phyloP scores from a whole-genome alignment of 345 rosid genomes.

The Toxicodendron radicans region DNA sequence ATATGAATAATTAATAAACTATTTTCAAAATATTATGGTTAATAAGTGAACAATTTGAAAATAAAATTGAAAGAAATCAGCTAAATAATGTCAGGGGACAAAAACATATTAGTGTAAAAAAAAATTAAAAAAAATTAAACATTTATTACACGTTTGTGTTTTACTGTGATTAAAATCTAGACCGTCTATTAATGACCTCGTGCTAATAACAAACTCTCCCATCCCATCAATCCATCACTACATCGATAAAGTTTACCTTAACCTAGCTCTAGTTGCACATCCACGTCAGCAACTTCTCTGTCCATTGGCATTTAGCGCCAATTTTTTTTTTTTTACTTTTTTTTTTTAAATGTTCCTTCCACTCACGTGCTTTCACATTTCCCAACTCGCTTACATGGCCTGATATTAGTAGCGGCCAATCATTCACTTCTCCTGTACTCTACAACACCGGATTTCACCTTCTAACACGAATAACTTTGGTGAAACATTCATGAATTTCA shows the following conservation, averaged over 20 bases:
- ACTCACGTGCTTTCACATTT: slow-evolving; percentile 1
- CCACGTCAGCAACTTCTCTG: slow-evolving; percentile 22
- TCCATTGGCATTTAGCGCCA: slow-evolving; percentile 28
- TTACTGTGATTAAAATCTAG: background rate
- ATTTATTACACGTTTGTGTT: no score
- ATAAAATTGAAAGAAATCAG: no score
- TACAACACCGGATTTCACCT: background rate
- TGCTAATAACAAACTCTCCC: background rate
- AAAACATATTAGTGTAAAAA: no score
- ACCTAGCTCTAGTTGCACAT: background rate
- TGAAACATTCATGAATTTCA: no score
- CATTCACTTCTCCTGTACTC: background rate
- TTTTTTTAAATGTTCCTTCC: background rate
- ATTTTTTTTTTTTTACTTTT: slow-evolving; percentile 16
- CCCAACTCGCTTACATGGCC: slow-evolving; percentile 29
- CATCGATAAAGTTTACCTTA: background rate
- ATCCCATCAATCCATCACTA: background rate
- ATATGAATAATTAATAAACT: no score
- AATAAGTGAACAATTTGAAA: no score
- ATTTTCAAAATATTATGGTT: no score
- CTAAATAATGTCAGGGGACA: no score
- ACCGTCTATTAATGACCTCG: background rate
- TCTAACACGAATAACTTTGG: background rate
- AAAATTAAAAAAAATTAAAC: no score
- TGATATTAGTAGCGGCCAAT: rapidly evolving